Conservation (phyloP, 2,329 filamentous ascomycete genomes). For the Ceratocystis alfenasii region DNA sequence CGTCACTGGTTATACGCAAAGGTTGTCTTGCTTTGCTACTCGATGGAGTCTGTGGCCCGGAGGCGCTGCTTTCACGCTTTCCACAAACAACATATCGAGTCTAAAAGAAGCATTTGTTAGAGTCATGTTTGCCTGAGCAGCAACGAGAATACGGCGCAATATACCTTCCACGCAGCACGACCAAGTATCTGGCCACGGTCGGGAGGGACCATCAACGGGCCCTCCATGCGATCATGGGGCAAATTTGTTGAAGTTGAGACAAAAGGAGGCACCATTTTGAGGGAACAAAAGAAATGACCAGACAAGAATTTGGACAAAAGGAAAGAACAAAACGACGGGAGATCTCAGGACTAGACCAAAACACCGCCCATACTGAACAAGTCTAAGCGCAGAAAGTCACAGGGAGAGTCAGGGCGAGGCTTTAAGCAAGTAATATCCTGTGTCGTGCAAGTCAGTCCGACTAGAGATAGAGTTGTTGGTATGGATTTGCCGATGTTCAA, state of each 20-base stretch:
- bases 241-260: slow-evolving; percentile 23
- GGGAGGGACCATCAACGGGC: slow-evolving; percentile 39
- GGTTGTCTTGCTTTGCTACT: slow-evolving; percentile 31
- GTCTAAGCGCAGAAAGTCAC: neutral
- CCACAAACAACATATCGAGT: slow-evolving; percentile 49
- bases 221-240: slow-evolving; percentile 32
- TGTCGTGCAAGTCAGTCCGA: neutral
- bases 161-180: slow-evolving; percentile 42
- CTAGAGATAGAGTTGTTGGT: neutral
- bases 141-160: neutral
- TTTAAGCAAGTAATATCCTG: neutral
- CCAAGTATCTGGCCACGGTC: slow-evolving; percentile 41
- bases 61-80: slow-evolving; percentile 20
- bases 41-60: slow-evolving; percentile 29
- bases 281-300: neutral
- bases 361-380: slow-evolving; percentile 41
- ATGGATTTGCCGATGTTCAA: neutral
- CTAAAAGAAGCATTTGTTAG: slow-evolving; percentile 29
- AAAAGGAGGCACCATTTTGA: slow-evolving; percentile 8
- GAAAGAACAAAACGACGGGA: neutral
- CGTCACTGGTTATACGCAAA: slow-evolving; percentile 28
- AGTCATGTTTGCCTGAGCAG: neutral
- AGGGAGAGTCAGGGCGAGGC: neutral
- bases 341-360: slow-evolving; percentile 55
- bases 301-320: neutral